Evolutionary conservation across 495 filamentous ascomycete genomes (phyloP).

Genomic region (Venustampulla echinocandica): DNA sequence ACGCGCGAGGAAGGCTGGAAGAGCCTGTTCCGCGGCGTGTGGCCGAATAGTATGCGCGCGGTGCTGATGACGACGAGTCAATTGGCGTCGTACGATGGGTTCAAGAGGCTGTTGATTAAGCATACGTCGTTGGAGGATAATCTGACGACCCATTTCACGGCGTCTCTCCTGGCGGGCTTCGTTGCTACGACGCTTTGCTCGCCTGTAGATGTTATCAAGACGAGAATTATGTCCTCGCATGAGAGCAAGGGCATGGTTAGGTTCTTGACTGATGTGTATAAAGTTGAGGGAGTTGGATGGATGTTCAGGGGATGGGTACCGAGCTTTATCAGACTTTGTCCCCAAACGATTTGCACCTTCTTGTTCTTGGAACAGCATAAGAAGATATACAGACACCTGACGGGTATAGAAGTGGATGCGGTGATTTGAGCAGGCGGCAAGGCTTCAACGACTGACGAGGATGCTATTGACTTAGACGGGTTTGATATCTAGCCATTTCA

Average conservation of each 20-base stretch:
- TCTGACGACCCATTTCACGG: slow-evolving; percentile 75
- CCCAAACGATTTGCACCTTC: slow-evolving; percentile 91
- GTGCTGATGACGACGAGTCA: slow-evolving; percentile 91
- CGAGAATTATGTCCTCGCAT: slow-evolving; percentile 76
- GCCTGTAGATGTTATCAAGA: slow-evolving; percentile 97
- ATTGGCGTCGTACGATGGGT: slow-evolving; percentile 82
- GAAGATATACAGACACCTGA: slow-evolving; percentile 50
- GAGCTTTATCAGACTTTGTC: slow-evolving; percentile 82
- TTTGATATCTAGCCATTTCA: too few relatives aligned
- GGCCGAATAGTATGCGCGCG: slow-evolving; percentile 83
- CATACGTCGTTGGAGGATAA: slow-evolving; percentile 64
- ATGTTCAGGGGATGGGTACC: slow-evolving; percentile 98
- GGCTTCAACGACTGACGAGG: too few relatives aligned
- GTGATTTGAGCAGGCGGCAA: slow-evolving; percentile 11
- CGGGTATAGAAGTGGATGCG: slow-evolving; percentile 31
- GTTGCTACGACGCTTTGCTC: slow-evolving; percentile 92
- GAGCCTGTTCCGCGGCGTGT: slow-evolving; percentile 77
- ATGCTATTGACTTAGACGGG: too few relatives aligned
- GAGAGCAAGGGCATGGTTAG: slow-evolving; percentile 49
- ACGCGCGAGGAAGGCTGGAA: slow-evolving; percentile 56
- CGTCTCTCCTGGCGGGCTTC: slow-evolving; percentile 80
- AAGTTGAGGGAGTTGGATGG: slow-evolving; percentile 75
- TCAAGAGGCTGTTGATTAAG: slow-evolving; percentile 70
- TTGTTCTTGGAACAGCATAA: slow-evolving; percentile 91
- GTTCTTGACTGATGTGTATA: slow-evolving; percentile 59